Evolutionary conservation across 2,329 filamentous ascomycete genomes (phyloP).

Genomic region (Dactylonectria macrodidyma): DNA sequence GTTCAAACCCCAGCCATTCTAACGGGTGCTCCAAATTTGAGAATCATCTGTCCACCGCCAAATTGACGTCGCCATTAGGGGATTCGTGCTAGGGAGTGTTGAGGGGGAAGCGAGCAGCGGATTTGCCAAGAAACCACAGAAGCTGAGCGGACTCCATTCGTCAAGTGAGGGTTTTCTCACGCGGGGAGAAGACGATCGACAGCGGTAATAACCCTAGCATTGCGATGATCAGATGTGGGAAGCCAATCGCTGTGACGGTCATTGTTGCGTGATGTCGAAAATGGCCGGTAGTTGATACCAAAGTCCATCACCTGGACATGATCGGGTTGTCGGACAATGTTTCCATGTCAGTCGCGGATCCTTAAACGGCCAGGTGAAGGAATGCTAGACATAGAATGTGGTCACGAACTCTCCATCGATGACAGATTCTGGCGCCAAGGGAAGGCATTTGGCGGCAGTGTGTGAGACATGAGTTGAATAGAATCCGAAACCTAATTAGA

Average conservation of each 20-base stretch:
- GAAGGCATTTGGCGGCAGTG: constrained; percentile 8
- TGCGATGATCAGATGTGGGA: constrained; percentile 33
- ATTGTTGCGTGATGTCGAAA: constrained; percentile 17
- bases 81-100: constrained; percentile 30
- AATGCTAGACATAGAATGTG: constrained; percentile 17
- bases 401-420: constrained; percentile 8
- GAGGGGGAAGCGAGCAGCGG: constrained; percentile 36
- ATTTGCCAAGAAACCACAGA: constrained; percentile 38
- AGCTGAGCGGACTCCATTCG: constrained; percentile 26
- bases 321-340: constrained; percentile 8
- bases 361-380: constrained; percentile 8
- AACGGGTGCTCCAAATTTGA: constrained; percentile 17
- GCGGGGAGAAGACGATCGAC: constrained; percentile 41
- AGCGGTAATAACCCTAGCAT: constrained; percentile 27
- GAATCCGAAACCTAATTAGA: constrained; percentile 11
- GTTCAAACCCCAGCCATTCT: constrained; percentile 25
- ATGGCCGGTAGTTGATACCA: not conserved
- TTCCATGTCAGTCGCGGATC: constrained; percentile 8
- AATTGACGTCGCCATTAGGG: constrained; percentile 46
- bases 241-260: constrained; percentile 36
- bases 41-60: constrained; percentile 43
- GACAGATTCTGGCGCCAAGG: constrained; percentile 8
- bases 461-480: constrained; percentile 33
- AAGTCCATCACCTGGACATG: not conserved
- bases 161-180: constrained; percentile 39